Conservation (phyloP, 179 eudicot genomes). For the Carnegiea gigantea region DNA sequence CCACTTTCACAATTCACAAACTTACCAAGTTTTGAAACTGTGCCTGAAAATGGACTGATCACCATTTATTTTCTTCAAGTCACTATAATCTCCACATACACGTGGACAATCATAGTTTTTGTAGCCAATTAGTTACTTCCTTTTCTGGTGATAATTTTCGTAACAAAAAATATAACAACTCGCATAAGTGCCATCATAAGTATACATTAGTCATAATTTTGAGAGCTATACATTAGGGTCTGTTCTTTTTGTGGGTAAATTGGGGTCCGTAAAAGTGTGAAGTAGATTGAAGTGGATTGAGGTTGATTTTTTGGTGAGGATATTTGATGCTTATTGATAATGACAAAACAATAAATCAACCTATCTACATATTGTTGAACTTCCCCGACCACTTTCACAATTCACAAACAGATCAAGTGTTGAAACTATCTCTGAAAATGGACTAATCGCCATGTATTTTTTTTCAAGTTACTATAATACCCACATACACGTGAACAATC, state of each 20-base stretch:
- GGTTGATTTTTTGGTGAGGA: no score
- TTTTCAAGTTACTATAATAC: neutral
- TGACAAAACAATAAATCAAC: slow-evolving; percentile 9
- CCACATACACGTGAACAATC: neutral
- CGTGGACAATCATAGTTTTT: neutral
- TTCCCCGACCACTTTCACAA: no score
- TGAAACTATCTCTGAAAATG: neutral
- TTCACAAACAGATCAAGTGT: no score
- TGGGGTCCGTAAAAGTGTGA: no score
- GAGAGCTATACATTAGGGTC: no score
- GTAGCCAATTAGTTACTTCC: neutral
- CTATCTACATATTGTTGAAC: neutral
- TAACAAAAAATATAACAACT: no score
- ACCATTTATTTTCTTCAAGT: neutral
- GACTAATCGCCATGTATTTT: neutral
- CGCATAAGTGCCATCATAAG: no score
- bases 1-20: no score
- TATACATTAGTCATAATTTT: neutral
- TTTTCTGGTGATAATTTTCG: no score
- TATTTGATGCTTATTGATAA: neutral
- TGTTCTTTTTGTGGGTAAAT: no score
- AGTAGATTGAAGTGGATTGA: no score
- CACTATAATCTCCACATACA: neutral
- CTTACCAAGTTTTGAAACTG: neutral
- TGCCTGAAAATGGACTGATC: neutral